Base-by-base conservation (phyloP, 164 flowering plant species). In the Aristolochia californica region DNA sequence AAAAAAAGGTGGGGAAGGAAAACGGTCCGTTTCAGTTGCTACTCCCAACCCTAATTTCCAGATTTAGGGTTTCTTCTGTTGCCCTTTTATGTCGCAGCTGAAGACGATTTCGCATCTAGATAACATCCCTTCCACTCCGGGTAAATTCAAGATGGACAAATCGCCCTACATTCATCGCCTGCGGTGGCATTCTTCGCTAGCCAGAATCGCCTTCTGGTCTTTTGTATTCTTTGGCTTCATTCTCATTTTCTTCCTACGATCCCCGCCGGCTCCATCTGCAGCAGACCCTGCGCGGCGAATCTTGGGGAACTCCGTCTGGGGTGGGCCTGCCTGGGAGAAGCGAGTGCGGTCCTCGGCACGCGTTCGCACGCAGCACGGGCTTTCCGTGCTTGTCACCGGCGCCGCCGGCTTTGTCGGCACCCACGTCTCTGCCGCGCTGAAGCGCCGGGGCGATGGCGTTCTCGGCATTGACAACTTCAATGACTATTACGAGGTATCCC, bases 371-470 rank as follows among this genome's bases (percentile, higher is more conserved):
- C 60, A 70, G 0, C 70, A 72, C 44, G 96, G 91, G 14, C 40
- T 81, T 22, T 79, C 84, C 2, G 97, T 91, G 0, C 71, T 91
- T 25, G 97, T 91, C 38, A 90, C 97, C 8, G 97, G 97, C 3
- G 95, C 97, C 4, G 94, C 94, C 23, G 97, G 97, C 1, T 90
- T 90, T 51, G 95, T 90, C 4, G 97, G 97, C 0, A 79, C 84
- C 27, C 97, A 90, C 48, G 95, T 85, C 25, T 79, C 91, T 1
- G 55, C 78, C 10, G 91, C 95, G 0, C 77, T 90, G 21, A 85
- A 85, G 60, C 76, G 85, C 48, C 77, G 97, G 0, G 97, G 97
- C 1, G 95, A 90, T 21, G 97, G 97, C 9, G 95, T 90, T 8
- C 68, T 90, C 0, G 97, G 97, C 1, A 68, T 90, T 15, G 97